phyloP scores from a whole-genome alignment of 2,329 filamentous ascomycete genomes.

The Fusarium avenaceum region DNA sequence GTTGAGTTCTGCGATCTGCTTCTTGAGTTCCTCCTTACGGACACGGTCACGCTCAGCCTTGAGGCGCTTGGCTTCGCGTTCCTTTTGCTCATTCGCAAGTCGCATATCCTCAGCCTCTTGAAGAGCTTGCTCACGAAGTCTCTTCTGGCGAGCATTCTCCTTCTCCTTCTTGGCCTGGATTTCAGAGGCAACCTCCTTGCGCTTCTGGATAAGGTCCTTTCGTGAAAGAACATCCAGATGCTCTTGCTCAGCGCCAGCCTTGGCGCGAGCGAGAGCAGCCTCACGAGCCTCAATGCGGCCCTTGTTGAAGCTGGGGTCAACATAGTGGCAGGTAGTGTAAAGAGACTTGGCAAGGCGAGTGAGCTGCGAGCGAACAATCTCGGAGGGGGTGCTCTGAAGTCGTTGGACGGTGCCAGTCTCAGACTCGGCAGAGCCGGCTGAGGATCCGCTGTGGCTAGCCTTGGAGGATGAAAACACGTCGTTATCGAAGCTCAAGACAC shows the following conservation, averaged over 20 bases:
- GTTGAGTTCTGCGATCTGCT: constrained; percentile 91
- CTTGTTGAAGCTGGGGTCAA: constrained; percentile 90
- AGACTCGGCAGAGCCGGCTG: constrained; percentile 86
- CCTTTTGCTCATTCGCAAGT: constrained; percentile 90
- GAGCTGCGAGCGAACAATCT: constrained; percentile 96
- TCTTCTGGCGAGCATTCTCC: constrained; percentile 90
- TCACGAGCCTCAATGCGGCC: constrained; percentile 83
- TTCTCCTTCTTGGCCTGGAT: constrained; percentile 89
- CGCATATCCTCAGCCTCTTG: constrained; percentile 91
- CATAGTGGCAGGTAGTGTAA: constrained; percentile 94
- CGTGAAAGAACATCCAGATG: constrained; percentile 86
- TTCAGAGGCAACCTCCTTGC: constrained; percentile 95
- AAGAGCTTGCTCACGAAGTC: constrained; percentile 86
- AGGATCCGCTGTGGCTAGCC: constrained; percentile 86
- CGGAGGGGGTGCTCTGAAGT: constrained; percentile 95
- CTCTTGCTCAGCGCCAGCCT: constrained; percentile 91
- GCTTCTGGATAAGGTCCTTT: constrained; percentile 93
- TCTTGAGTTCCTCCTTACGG: constrained; percentile 93
- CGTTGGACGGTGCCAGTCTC: constrained; percentile 90
- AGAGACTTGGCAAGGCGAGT: constrained; percentile 91
- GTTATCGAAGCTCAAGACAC: constrained; percentile 95
- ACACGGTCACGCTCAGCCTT: constrained; percentile 91
- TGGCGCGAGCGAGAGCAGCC: constrained; percentile 83
- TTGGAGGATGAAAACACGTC: constrained; percentile 98
- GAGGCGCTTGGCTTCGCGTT: constrained; percentile 87